A percentile compares a stretch with the other conserved stretches of the same genome.
Evolutionary conservation across 2,329 filamentous ascomycete species (phyloP).

Genomic region (Paraphaeosphaeria minitans): DNA sequence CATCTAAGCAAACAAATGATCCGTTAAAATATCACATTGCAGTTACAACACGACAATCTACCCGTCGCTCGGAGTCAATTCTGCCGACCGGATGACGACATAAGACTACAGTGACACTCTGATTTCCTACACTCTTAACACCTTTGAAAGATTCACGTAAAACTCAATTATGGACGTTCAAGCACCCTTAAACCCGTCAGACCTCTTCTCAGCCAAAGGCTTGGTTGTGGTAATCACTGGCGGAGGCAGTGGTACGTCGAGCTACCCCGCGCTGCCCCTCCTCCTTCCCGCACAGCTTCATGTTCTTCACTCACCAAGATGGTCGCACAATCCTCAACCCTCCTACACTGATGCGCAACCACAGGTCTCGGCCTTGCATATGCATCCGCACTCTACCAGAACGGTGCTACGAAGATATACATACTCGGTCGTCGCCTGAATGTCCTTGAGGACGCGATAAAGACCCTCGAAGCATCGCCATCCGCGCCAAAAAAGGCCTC

Average conservation of each 20-base stretch:
- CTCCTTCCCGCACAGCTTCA: background rate
- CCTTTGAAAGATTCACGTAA: background rate
- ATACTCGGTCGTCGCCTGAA: slow-evolving; percentile 52
- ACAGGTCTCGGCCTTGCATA: slow-evolving; percentile 4
- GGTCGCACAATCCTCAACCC: background rate
- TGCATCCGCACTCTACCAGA: slow-evolving; percentile 3
- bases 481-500: slow-evolving; percentile 23
- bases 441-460: slow-evolving; percentile 49
- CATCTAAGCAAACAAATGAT: too few relatives aligned
- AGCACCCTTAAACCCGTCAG: slow-evolving; percentile 38
- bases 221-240: slow-evolving; percentile 50
- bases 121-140: background rate
- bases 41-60: background rate
- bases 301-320: background rate
- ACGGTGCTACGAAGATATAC: slow-evolving; percentile 46
- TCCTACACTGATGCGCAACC: background rate
- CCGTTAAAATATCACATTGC: background rate
- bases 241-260: slow-evolving; percentile 47
- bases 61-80: background rate
- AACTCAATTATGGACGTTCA: slow-evolving; percentile 43
- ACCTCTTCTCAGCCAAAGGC: slow-evolving; percentile 48
- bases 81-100: background rate
- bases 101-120: background rate
- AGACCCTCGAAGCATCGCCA: slow-evolving; percentile 40
- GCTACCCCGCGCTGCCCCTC: slow-evolving; percentile 36